Evolutionary conservation across 306 rosid species (phyloP).

Genomic region (Mimosa pudica): DNA sequence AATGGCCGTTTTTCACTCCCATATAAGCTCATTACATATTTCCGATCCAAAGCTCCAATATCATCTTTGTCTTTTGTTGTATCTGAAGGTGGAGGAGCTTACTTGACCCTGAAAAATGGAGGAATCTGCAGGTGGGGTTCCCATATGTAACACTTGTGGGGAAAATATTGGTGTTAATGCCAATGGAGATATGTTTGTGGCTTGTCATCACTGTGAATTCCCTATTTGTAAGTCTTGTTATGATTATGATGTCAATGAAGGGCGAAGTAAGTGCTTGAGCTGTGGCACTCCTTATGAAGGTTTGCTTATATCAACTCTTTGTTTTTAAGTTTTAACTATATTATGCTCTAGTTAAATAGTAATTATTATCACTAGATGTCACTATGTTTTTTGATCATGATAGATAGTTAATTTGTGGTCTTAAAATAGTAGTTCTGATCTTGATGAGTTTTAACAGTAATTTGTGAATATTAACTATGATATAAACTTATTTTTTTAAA

Average conservation of each 20-base stretch:
- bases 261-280: slow-evolving; percentile 60
- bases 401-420: background rate
- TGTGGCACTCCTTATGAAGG: slow-evolving; percentile 73
- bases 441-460: too few species aligned
- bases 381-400: background rate
- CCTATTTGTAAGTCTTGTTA: slow-evolving; percentile 83
- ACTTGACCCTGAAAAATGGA: slow-evolving; percentile 42
- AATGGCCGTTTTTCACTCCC: slow-evolving; percentile 34
- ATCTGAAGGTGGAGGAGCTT: slow-evolving; percentile 17
- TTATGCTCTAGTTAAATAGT: background rate
- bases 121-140: slow-evolving; percentile 55
- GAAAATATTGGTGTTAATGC: slow-evolving; percentile 62
- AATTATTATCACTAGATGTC: background rate
- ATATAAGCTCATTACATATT: slow-evolving; percentile 42
- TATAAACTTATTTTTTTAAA: too few species aligned
- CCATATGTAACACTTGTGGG: slow-evolving; percentile 81
- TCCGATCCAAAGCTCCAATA: slow-evolving; percentile 31
- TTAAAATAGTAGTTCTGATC: background rate
- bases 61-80: slow-evolving; percentile 11
- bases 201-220: slow-evolving; percentile 70
- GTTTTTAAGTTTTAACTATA: too few species aligned
- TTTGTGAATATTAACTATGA: too few species aligned
- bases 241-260: slow-evolving; percentile 66
- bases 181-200: slow-evolving; percentile 74
- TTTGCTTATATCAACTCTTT: background rate